Conservation (phyloP, 2,329 filamentous ascomycete genomes). For the Clonostachys sp. region DNA sequence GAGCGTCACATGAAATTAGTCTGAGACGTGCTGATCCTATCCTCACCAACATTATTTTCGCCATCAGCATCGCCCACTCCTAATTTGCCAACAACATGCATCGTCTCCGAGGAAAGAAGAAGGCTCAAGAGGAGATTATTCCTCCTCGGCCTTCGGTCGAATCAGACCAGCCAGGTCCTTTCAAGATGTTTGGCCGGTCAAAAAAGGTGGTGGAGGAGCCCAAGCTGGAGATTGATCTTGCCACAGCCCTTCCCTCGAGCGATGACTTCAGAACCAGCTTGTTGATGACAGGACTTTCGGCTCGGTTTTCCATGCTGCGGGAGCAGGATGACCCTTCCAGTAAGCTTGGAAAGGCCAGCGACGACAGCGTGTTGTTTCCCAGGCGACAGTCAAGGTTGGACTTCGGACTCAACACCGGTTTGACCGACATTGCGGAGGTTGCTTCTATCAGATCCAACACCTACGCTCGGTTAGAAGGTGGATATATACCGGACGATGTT, state of each 20-base stretch:
- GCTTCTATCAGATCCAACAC: constrained; percentile 68
- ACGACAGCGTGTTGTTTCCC: constrained; percentile 85
- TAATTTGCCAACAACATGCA: constrained; percentile 57
- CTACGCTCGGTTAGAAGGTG: constrained; percentile 60
- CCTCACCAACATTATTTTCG: neutral
- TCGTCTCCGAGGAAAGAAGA: constrained; percentile 71
- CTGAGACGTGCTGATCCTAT: no score
- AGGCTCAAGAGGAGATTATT: constrained; percentile 50
- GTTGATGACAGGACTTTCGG: constrained; percentile 90
- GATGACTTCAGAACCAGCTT: constrained; percentile 95
- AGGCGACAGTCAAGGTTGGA: constrained; percentile 78
- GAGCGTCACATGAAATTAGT: neutral
- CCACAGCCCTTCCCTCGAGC: constrained; percentile 68
- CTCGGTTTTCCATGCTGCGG: constrained; percentile 92
- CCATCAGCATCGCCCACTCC: neutral
- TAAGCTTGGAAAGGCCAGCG: constrained; percentile 87
- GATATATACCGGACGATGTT: constrained; percentile 66
- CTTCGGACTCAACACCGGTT: constrained; percentile 53
- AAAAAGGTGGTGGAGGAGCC: constrained; percentile 53
- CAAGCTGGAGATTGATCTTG: constrained; percentile 68
- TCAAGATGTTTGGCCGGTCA: constrained; percentile 49
- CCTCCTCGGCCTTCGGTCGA: constrained; percentile 48
- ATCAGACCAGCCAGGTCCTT: constrained; percentile 45
- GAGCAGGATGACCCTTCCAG: constrained; percentile 91
- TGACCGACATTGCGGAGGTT: constrained; percentile 87